Evolutionary conservation across 2,329 filamentous ascomycete species (phyloP).

Genomic region (Colletotrichum sp.): DNA sequence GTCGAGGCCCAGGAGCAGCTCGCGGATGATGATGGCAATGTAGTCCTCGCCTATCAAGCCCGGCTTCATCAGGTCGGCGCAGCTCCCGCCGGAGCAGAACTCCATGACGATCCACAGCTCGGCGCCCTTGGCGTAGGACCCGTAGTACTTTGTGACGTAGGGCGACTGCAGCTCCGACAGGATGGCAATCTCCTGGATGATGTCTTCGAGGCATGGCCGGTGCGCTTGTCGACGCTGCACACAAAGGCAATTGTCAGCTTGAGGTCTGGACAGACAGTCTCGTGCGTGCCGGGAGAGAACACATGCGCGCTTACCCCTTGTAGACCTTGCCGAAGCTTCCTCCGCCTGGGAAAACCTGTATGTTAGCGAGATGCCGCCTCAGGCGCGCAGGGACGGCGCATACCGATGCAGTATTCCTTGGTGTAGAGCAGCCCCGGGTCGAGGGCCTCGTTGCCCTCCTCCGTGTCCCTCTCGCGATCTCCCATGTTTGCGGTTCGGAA

Average conservation of each 20-base stretch:
- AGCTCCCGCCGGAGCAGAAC: conserved; percentile 96
- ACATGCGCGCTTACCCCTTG: conserved; percentile 72
- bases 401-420: conserved; percentile 89
- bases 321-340: conserved; percentile 99
- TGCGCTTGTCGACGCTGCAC: conserved; percentile 84
- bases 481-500: conserved; percentile 43
- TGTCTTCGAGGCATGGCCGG: conserved; percentile 94
- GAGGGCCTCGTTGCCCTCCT: conserved; percentile 59
- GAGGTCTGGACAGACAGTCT: neutral
- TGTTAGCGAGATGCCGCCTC: neutral
- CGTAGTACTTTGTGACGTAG: conserved; percentile 97
- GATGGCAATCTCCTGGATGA: conserved; percentile 98
- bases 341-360: conserved; percentile 64
- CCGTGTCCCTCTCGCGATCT: conserved; percentile 51
- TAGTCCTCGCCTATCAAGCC: conserved; percentile 92
- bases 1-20: conserved; percentile 87
- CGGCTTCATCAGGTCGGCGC: conserved; percentile 93
- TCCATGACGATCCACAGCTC: conserved; percentile 99
- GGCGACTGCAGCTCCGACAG: conserved; percentile 94
- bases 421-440: conserved; percentile 94
- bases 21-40: conserved; percentile 92
- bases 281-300: neutral
- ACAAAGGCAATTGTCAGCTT: conserved; percentile 4
- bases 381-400: conserved; percentile 28
- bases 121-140: conserved; percentile 93